phyloP scores from a whole-genome alignment of 2,329 filamentous ascomycete genomes.

The Leptodontidium sp. region DNA sequence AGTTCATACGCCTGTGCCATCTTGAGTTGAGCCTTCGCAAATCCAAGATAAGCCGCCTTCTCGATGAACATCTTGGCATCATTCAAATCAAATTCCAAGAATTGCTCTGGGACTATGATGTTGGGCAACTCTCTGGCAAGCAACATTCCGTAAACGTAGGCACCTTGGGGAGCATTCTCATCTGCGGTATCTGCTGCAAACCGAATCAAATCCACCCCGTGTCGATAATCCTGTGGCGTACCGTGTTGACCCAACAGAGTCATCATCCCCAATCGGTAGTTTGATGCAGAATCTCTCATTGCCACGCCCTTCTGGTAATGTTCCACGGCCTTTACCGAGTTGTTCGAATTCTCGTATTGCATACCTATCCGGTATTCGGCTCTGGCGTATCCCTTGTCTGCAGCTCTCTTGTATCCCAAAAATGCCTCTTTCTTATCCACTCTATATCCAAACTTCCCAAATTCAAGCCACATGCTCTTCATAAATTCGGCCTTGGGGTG shows the following conservation, averaged over 20 bases:
- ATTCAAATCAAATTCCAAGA: constrained; percentile 75
- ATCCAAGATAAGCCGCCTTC: constrained; percentile 94
- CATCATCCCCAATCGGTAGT: constrained; percentile 94
- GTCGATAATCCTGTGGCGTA: constrained; percentile 80
- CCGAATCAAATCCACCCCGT: constrained; percentile 83
- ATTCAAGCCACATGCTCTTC: constrained; percentile 95
- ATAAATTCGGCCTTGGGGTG: constrained; percentile 96
- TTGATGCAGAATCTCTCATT: constrained; percentile 85
- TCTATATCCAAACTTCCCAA: constrained; percentile 91
- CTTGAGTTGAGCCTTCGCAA: constrained; percentile 95
- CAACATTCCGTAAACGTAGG: constrained; percentile 96
- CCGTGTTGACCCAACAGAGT: constrained; percentile 92
- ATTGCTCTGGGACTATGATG: constrained; percentile 77
- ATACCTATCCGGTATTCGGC: constrained; percentile 98
- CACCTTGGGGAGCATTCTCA: constrained; percentile 95
- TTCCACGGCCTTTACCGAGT: constrained; percentile 87
- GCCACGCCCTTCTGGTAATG: constrained; percentile 88
- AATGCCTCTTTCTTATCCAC: constrained; percentile 96
- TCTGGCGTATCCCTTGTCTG: constrained; percentile 83
- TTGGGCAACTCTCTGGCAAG: constrained; percentile 91
- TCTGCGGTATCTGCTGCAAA: constrained; percentile 87
- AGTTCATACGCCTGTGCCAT: constrained; percentile 97
- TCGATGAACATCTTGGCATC: constrained; percentile 88
- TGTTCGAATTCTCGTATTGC: constrained; percentile 96
- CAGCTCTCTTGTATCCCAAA: constrained; percentile 83